phyloP scores from a whole-genome alignment of 2,329 filamentous ascomycete species.

The Rhynchosporium graminicola region DNA sequence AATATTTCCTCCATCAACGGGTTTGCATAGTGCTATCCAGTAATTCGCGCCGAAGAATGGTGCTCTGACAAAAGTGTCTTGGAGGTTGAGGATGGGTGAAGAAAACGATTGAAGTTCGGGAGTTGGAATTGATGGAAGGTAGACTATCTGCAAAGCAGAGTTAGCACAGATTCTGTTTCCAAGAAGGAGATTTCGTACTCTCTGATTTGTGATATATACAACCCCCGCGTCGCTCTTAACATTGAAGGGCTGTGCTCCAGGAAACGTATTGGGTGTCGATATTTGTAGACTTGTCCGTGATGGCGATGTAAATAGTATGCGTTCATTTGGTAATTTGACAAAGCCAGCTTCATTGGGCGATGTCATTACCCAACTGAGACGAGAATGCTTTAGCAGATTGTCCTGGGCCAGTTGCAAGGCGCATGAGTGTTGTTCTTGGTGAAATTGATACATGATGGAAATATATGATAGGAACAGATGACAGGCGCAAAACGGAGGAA shows the following conservation, averaged over 20 bases:
- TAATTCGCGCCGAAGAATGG: slow-evolving; percentile 93
- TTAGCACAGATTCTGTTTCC: slow-evolving; percentile 27
- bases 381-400: slow-evolving; percentile 35
- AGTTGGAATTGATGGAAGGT: slow-evolving; percentile 73
- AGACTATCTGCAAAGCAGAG: slow-evolving; percentile 66
- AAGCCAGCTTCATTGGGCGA: slow-evolving; percentile 68
- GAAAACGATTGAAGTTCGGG: slow-evolving; percentile 79
- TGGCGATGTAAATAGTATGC: slow-evolving; percentile 76
- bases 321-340: slow-evolving; percentile 82
- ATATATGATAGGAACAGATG: slow-evolving; percentile 6
- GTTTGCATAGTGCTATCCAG: slow-evolving; percentile 79
- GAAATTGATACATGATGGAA: slow-evolving; percentile 37
- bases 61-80: slow-evolving; percentile 82
- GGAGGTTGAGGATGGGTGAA: slow-evolving; percentile 80
- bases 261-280: slow-evolving; percentile 61
- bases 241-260: slow-evolving; percentile 63
- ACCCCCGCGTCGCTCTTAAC: slow-evolving; percentile 73
- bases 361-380: slow-evolving; percentile 86
- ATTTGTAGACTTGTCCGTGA: slow-evolving; percentile 76
- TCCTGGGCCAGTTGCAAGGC: slow-evolving; percentile 35
- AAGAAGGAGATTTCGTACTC: slow-evolving; percentile 58
- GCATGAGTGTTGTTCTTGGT: slow-evolving; percentile 39
- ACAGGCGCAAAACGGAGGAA: slow-evolving; percentile 5
- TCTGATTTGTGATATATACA: slow-evolving; percentile 80
- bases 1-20: slow-evolving; percentile 81